These are phyloP conservation scores for Handroanthus guayacan DNA, from an alignment of 257 asterid species.

Conservation along the genomic window DNA sequence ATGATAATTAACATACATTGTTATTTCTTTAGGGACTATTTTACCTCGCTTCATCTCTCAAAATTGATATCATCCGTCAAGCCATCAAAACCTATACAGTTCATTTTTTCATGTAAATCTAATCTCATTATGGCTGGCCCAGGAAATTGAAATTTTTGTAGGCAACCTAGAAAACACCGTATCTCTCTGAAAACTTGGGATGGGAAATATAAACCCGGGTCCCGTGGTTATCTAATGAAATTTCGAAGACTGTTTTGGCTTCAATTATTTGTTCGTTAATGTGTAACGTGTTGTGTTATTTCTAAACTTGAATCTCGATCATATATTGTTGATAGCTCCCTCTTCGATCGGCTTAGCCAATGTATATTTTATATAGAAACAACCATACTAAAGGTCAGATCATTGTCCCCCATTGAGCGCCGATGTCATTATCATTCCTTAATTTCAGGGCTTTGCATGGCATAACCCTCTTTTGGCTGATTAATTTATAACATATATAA, in stretches of 20 bases:
- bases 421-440: conserved; percentile 56
- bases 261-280: conserved; percentile 11
- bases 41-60: too few relatives aligned
- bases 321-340: not conserved
- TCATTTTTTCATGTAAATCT: too few relatives aligned
- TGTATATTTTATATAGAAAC: conserved; percentile 26
- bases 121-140: not conserved
- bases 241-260: conserved; percentile 42
- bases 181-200: not conserved
- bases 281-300: not conserved
- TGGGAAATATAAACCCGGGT: not conserved
- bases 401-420: conserved; percentile 50
- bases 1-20: too few relatives aligned
- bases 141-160: not conserved
- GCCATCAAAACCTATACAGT: too few relatives aligned
- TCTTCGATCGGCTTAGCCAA: conserved; percentile 1
- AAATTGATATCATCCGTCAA: too few relatives aligned
- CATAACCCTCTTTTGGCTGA: conserved; percentile 30
- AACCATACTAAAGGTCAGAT: conserved; percentile 52
- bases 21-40: too few relatives aligned
- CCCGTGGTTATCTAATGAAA: conserved; percentile 27
- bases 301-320: not conserved
- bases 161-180: not conserved
- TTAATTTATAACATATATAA: conserved; percentile 3
- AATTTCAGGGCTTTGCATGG: conserved; percentile 53